These are phyloP conservation scores for Lavandula angustifolia DNA, from an alignment of 257 asterid genomes.

Conservation along the genomic window DNA sequence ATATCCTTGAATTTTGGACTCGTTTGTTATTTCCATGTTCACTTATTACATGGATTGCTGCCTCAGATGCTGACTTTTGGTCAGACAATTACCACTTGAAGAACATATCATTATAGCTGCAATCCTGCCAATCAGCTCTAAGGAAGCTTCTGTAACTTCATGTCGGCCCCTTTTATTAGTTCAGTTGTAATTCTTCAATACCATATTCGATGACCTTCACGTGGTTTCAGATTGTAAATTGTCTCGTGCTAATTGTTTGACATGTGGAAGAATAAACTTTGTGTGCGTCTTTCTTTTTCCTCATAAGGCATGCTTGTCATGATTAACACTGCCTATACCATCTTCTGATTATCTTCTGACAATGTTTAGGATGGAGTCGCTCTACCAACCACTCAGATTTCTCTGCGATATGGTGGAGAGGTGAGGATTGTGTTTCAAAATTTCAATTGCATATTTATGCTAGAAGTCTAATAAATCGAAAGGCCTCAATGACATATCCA, in stretches of 20 bases:
- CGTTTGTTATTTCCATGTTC: slow-evolving; percentile 6
- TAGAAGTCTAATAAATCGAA: slow-evolving; percentile 10
- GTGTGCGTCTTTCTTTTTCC: not conserved
- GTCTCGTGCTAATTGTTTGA: slow-evolving; percentile 6
- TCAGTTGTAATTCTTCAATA: slow-evolving; percentile 1
- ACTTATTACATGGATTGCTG: not conserved
- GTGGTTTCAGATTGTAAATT: slow-evolving; percentile 9
- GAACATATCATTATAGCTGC: slow-evolving; percentile 1
- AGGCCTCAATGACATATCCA: slow-evolving; percentile 17
- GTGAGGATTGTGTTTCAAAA: slow-evolving; percentile 45
- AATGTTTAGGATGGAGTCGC: slow-evolving; percentile 86
- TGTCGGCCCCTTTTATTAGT: not conserved
- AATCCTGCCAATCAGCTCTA: not conserved
- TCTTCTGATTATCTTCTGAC: slow-evolving; percentile 36
- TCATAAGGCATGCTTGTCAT: slow-evolving; percentile 17
- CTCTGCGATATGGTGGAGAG: slow-evolving; percentile 96
- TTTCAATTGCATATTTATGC: slow-evolving; percentile 15
- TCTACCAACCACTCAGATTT: slow-evolving; percentile 72
- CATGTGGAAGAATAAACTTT: slow-evolving; percentile 3
- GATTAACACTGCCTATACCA: slow-evolving; percentile 17
- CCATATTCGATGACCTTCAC: not conserved
- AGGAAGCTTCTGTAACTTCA: slow-evolving; percentile 5
- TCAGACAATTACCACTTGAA: slow-evolving; percentile 1
- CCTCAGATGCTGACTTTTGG: not conserved
- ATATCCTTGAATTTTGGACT: too few species aligned